Base-by-base conservation (phyloP, 805 yeast genomes). In the Sugiyamaella qingdaonensis region DNA sequence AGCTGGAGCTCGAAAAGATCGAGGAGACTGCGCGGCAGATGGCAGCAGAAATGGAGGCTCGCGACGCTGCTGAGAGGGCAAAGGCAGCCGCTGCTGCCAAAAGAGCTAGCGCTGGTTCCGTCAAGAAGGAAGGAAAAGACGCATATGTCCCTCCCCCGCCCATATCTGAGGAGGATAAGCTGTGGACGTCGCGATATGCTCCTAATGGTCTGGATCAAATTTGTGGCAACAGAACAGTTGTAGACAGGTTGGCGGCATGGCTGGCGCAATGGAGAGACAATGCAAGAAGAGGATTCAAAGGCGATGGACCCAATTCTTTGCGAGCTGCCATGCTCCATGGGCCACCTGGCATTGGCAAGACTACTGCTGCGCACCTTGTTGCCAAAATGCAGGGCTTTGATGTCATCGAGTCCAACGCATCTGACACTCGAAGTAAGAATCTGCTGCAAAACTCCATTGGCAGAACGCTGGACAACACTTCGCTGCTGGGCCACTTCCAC, bases 121-220 rank as follows among this genome's bases (percentile, higher is more conserved):
- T 37, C 13, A 10, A 32, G 2, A 42, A 49, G 9, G 45, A 44
- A 5, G 33, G 13, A n/a, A 39, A 39, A 19, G 19, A 14, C 24
- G 4, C 5, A 21, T 39, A 39, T 39, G 24, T 16, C 5, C 24
- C 43, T n/a, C 43, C 43, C 4, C 24, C 43, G 13, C 24, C 24
- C 19, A 18, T 48, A 14, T 13, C 37, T 21, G 57, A 36, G 33
- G 53, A 48, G 13, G 52, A 51, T 4, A 85, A 84, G 61, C 72
- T 94, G 53, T 94, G 99, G 99, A 94, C 99, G 0, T 85, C 81
- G 2, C 89, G 83, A 66, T 88, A 94, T 68, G 98, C 98, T 0
- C 99, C 99, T 9, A 78, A 81, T 1, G 75, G 76, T 35, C 55
- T 86, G 45, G 73, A 74, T 37, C 97, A 92, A 59, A 80, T 94